Conservation (phyloP, 2,329 filamentous ascomycete genomes). For the Aspergillus cejpii region DNA sequence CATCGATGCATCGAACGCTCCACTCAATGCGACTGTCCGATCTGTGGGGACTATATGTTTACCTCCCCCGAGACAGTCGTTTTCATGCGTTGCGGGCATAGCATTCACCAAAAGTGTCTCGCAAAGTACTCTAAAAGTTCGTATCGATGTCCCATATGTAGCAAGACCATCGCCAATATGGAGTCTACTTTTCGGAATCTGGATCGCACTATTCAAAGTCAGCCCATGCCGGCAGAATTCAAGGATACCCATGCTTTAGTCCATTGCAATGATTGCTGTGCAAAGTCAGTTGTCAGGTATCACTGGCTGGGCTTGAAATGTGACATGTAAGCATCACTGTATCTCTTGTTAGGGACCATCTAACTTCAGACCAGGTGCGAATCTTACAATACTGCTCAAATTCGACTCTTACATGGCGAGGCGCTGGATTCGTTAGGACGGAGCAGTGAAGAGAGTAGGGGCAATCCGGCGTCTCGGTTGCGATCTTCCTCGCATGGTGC, state of each 20-base stretch:
- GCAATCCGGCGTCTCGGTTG: constrained; percentile 13
- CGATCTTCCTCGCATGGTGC: constrained; percentile 26
- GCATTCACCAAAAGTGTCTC: constrained; percentile 87
- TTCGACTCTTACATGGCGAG: constrained; percentile 35
- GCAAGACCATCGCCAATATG: constrained; percentile 96
- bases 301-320: constrained; percentile 96
- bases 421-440: constrained; percentile 21
- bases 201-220: constrained; percentile 75
- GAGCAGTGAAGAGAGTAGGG: constrained; percentile 16
- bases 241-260: constrained; percentile 72
- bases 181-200: constrained; percentile 87
- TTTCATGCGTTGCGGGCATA: constrained; percentile 92
- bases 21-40: constrained; percentile 92
- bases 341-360: not conserved
- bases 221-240: constrained; percentile 88
- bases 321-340: constrained; percentile 42
- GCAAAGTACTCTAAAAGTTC: constrained; percentile 79
- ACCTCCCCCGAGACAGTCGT: constrained; percentile 82
- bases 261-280: constrained; percentile 90
- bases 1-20: constrained; percentile 93
- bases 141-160: constrained; percentile 95
- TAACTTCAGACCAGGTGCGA: constrained; percentile 34
- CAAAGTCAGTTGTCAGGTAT: constrained; percentile 76
- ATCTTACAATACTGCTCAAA: constrained; percentile 43
- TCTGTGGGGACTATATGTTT: constrained; percentile 95